Evolutionary conservation across 306 rosid species (phyloP), one percentile per base, ranked within the genome.

Genomic region (Lupinus albus): DNA sequence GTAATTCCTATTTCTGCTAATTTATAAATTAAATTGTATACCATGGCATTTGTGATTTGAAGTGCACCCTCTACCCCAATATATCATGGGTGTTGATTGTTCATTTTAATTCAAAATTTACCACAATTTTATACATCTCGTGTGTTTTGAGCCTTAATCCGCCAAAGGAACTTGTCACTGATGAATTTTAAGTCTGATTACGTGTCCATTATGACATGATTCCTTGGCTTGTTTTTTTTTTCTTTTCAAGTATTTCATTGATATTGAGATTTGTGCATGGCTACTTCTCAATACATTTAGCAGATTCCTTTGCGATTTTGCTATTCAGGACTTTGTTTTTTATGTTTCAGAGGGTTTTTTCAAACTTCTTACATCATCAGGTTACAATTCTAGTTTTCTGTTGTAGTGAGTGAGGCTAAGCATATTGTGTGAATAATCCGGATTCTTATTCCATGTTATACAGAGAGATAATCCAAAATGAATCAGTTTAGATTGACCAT

Each of bases 1-100:
- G 41, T 67, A 17, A 38, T 58, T 59, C 18, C 13, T 59, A 53
- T 28, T 64, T 62, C 8, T 55, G n/a, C 60, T 38, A 48, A 48
- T 67, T 71, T 67, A 13, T 62, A 49, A 9, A 4, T 50, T 54
- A 11, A 53, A 45, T 20, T 39, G 6, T 47, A 1, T 70, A 17
- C 21, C 54, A 9, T 67, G 36, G 7, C 42, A 35, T 51, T 57
- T 75, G 21, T 30, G 42, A 21, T 33, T 57, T 66, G 38, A 17
- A 16, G 11, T 5, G 6, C 11, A 21, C 49, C 14, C 10, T 25
- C 30, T 21, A 42, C 9, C 17, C 13, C 36, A 9, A 4, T 2
- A 45, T 33, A 36, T 21, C 17, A n/a, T 8, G n/a, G n/a, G n/a
- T n/a, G n/a, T n/a, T n/a, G n/a, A n/a, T 36, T 53, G 39, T 38